phyloP scores from a whole-genome alignment of 371 early-diverging fungal genomes.

The Dinochytrium kinnereticum region DNA sequence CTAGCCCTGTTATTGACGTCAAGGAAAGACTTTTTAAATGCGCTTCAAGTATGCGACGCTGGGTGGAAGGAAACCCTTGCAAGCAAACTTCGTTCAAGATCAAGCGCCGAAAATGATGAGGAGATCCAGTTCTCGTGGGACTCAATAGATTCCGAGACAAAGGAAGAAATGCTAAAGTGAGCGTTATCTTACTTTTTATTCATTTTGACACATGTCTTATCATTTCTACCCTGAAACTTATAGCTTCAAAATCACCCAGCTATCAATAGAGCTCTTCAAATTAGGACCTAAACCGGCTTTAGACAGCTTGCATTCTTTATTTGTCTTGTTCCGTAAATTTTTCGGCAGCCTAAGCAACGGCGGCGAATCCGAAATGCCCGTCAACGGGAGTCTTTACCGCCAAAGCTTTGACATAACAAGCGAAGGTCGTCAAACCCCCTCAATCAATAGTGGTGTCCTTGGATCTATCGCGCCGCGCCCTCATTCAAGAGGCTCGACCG shows the following conservation, averaged over 20 bases:
- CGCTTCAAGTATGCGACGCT: slow-evolving; percentile 74
- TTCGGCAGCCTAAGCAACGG: slow-evolving; percentile 32
- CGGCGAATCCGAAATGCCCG: slow-evolving; percentile 6
- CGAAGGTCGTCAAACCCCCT: slow-evolving; percentile 9
- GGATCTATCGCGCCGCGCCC: neutral
- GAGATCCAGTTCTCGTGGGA: slow-evolving; percentile 43
- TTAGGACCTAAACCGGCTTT: slow-evolving; percentile 43
- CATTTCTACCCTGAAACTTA: neutral
- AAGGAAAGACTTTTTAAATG: slow-evolving; percentile 65
- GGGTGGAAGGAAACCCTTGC: slow-evolving; percentile 66
- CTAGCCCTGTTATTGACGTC: slow-evolving; percentile 77
- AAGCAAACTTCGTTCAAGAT: neutral
- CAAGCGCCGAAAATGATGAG: slow-evolving; percentile 9
- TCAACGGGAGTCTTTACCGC: slow-evolving; percentile 1
- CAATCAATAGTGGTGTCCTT: neutral
- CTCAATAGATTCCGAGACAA: slow-evolving; percentile 30
- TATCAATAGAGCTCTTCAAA: slow-evolving; percentile 33
- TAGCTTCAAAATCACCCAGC: slow-evolving; percentile 47
- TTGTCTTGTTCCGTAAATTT: slow-evolving; percentile 37
- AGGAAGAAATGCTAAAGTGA: slow-evolving; percentile 54
- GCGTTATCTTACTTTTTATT: neutral
- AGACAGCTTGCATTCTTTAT: slow-evolving; percentile 34
- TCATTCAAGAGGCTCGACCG: slow-evolving; percentile 28
- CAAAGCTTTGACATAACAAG: neutral
- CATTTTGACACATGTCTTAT: neutral